Evolutionary conservation across 1,284 basidiomycete species (phyloP).

Genomic region (Papiliotrema laurentii): DNA sequence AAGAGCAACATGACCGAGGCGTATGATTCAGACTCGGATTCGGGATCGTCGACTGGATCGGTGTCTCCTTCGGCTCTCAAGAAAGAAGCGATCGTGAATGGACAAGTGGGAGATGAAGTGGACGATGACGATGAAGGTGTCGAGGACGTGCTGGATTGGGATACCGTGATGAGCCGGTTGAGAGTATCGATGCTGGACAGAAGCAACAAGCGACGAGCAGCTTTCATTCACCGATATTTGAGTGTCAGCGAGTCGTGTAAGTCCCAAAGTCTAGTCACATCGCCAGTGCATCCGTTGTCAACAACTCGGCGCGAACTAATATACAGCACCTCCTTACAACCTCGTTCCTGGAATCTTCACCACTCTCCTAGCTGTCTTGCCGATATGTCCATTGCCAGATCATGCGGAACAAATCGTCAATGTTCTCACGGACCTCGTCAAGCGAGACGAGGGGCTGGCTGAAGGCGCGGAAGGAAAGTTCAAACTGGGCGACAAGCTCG

Average conservation of each 20-base stretch:
- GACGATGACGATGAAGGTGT: constrained; percentile 20
- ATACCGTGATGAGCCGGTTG: constrained; percentile 24
- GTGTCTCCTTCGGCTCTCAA: constrained; percentile 1
- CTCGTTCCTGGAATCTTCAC: constrained; percentile 22
- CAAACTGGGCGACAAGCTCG: constrained; percentile 44
- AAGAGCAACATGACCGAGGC: constrained; percentile 21
- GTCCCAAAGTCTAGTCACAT: too few species aligned
- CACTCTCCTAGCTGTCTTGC: constrained; percentile 21
- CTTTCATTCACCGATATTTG: constrained; percentile 32
- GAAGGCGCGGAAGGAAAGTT: constrained; percentile 16
- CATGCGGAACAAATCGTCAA: constrained; percentile 29
- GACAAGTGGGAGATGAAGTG: constrained; percentile 13
- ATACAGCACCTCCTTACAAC: constrained; percentile 24
- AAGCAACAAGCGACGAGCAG: constrained; percentile 33
- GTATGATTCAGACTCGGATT: constrained; percentile 36
- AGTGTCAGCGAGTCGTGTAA: constrained; percentile 35
- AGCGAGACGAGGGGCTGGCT: constrained; percentile 32
- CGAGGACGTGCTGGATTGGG: constrained; percentile 36
- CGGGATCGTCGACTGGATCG: constrained; percentile 8
- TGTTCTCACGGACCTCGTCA: constrained; percentile 29
- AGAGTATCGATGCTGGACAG: constrained; percentile 25
- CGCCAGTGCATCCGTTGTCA: too few species aligned
- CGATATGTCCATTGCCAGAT: constrained; percentile 17
- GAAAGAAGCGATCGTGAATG: not conserved
- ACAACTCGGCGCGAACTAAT: too few species aligned